Evolutionary conservation across 2,329 filamentous ascomycete species (phyloP).

Genomic region (Diaporthe longicolla): DNA sequence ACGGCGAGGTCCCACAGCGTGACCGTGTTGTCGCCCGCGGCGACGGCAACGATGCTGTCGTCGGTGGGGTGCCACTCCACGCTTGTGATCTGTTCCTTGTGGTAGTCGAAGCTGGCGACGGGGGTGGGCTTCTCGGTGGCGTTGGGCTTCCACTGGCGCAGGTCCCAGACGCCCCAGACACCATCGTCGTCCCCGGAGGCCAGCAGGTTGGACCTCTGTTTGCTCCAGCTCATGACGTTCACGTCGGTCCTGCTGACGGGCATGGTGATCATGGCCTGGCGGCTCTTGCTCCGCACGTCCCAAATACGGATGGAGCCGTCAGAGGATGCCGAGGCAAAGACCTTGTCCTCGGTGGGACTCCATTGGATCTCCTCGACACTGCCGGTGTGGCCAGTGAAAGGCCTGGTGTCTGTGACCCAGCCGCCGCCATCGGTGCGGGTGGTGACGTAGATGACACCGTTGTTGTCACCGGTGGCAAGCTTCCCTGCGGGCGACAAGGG

Average conservation of each 20-base stretch:
- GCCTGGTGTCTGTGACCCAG: constrained; percentile 87
- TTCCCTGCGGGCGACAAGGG: constrained; percentile 84
- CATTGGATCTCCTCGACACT: constrained; percentile 97
- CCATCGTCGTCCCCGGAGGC: constrained; percentile 95
- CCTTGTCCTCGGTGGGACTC: constrained; percentile 92
- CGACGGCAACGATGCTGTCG: constrained; percentile 94
- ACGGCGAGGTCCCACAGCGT: constrained; percentile 98
- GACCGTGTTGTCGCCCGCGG: constrained; percentile 92
- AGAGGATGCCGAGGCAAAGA: constrained; percentile 93
- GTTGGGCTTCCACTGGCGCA: constrained; percentile 91
- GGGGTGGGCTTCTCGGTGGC: constrained; percentile 74
- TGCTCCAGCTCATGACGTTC: constrained; percentile 97
- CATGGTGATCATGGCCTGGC: constrained; percentile 88
- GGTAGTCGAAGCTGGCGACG: constrained; percentile 94
- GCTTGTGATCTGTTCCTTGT: constrained; percentile 96
- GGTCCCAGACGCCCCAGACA: constrained; percentile 95
- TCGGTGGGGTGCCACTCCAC: constrained; percentile 98
- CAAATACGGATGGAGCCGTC: constrained; percentile 97
- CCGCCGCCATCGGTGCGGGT: constrained; percentile 89
- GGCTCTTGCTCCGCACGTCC: constrained; percentile 93
- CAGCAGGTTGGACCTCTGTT: constrained; percentile 87
- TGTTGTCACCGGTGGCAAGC: constrained; percentile 91
- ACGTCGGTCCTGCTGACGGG: constrained; percentile 88
- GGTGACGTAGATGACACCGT: constrained; percentile 90
- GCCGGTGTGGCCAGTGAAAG: constrained; percentile 86